Evolutionary conservation across 2,329 filamentous ascomycete species (phyloP).

Genomic region (Sclerotiophoma versabilis): DNA sequence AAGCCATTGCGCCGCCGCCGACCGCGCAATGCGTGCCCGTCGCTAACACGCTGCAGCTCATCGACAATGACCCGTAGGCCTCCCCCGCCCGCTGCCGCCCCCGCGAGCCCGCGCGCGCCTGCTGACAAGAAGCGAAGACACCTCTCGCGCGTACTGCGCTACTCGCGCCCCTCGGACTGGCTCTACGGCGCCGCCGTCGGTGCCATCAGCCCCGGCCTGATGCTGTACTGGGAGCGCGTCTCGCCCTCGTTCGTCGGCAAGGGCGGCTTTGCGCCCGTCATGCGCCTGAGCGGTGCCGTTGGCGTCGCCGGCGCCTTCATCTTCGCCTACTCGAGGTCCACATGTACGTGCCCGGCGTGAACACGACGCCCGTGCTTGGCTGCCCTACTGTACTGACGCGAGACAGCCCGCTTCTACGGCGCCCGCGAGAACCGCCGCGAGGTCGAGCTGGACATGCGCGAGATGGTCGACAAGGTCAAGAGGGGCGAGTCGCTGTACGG

Average conservation of each 20-base stretch:
- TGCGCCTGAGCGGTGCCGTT: constrained; percentile 79
- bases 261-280: constrained; percentile 80
- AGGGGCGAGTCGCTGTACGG: constrained; percentile 89
- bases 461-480: constrained; percentile 98
- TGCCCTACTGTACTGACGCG: background rate
- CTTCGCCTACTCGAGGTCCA: constrained; percentile 83
- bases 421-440: constrained; percentile 92
- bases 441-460: constrained; percentile 93
- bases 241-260: constrained; percentile 84
- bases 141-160: constrained; percentile 86
- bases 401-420: constrained; percentile 89
- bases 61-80: constrained; percentile 96
- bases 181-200: constrained; percentile 71
- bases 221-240: constrained; percentile 82
- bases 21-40: constrained; percentile 24
- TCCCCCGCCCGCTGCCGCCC: constrained; percentile 4
- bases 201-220: constrained; percentile 74
- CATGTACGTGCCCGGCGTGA: constrained; percentile 65
- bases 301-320: constrained; percentile 81
- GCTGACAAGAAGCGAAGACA: constrained; percentile 65
- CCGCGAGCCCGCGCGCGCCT: constrained; percentile 16
- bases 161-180: constrained; percentile 88
- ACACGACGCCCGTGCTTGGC: constrained; percentile 1
- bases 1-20: constrained; percentile 52
- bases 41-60: constrained; percentile 71